These are phyloP conservation scores for Periconia digitata DNA, from an alignment of 2,329 filamentous ascomycete species.

Conservation along the genomic window DNA sequence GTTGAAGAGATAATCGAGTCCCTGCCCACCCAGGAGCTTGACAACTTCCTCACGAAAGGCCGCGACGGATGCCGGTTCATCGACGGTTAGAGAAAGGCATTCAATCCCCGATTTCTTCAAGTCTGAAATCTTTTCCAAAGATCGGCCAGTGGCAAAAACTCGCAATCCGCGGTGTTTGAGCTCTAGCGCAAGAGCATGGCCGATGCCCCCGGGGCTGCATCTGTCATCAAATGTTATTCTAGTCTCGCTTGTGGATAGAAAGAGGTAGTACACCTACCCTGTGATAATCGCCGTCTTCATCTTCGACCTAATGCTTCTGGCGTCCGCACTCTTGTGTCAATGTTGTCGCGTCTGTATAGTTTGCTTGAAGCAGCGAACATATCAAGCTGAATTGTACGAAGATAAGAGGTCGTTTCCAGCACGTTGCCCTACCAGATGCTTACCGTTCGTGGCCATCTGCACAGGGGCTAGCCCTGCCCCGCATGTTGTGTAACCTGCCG, in stretches of 20 bases:
- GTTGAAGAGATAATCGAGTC: constrained; percentile 55
- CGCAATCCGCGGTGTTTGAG: constrained; percentile 46
- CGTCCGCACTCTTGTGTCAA: too few species aligned
- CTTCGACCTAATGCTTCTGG: too few species aligned
- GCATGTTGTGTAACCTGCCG: too few species aligned
- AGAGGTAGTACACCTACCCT: not conserved
- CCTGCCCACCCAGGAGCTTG: constrained; percentile 42
- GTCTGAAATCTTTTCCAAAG: constrained; percentile 1
- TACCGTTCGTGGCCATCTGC: too few species aligned
- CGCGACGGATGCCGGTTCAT: constrained; percentile 46
- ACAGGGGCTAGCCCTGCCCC: too few species aligned
- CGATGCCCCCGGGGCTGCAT: constrained; percentile 55
- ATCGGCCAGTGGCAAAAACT: not conserved
- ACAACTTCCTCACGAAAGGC: constrained; percentile 45
- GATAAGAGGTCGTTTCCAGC: too few species aligned
- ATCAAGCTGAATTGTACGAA: too few species aligned
- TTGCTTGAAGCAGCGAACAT: too few species aligned
- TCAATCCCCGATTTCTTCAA: constrained; percentile 35
- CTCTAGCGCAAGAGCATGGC: constrained; percentile 55
- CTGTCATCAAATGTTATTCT: constrained; percentile 18
- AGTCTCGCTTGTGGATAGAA: too few species aligned
- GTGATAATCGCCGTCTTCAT: not conserved
- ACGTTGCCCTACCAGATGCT: too few species aligned
- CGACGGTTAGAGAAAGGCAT: constrained; percentile 57
- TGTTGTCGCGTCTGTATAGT: too few species aligned